Base-by-base conservation (phyloP, 331 rosid species). In the Acacia concinna region DNA sequence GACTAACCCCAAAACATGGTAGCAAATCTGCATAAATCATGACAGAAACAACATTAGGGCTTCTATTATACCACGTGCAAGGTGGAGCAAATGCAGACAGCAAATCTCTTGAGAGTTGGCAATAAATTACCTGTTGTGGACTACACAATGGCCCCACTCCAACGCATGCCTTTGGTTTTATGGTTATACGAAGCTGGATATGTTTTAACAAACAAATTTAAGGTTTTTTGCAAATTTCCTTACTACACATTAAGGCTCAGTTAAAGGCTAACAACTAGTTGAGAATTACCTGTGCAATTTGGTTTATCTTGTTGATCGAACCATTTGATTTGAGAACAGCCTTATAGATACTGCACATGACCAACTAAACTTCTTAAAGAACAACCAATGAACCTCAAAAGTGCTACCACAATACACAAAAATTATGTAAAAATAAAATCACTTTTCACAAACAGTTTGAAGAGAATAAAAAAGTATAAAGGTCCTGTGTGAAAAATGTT, bases 141-240 rank as follows among this genome's bases (percentile, higher is more conserved):
- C 84, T 87, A 87, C 98, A 91, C 83, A 96, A 82, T 71, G 98
- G 99, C 84, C 99, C 97, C 74, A 78, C 90, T 54, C 97, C 99
- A 64, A 85, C 44, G 81, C 92, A 88, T 23, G 82, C 74, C 85
- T 91, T 96, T 79, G 99, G 99, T 81, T 93, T 92, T 86, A 93
- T 86, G 80, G 93, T 81, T 63, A 96, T 85, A 14, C 99, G 98
- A 79, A 96, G 97, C 99, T 96, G 92, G 74, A 75, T 71, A 81
- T 75, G 43, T 71, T 78, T 81, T 78, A 85, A 79, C 46, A 89
- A 78, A 75, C 64, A 82, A 43, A 78, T 60, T 37, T 71, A 71
- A 74, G 73, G 81, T 37, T 67, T 79, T 57, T 64, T 59, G 15
- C 70, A 74, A 73, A 73, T 60, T 62, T 84, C 81, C 44, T 75